Base-by-base conservation (phyloP, 768 basidiomycete genomes). In the Fomitopsis serialis region DNA sequence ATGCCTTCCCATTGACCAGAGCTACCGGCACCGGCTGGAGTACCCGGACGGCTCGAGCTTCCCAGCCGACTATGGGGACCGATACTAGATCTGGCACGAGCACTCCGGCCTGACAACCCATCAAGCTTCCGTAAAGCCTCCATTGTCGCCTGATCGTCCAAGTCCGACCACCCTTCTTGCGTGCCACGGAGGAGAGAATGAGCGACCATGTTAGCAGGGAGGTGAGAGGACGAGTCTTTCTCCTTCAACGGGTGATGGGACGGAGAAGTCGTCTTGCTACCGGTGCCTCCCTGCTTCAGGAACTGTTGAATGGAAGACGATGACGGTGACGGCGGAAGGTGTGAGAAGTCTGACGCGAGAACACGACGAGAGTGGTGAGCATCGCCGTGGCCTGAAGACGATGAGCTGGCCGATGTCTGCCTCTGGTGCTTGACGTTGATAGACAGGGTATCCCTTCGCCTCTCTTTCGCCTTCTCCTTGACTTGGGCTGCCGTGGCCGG, bases 51-150 rank as follows among this genome's bases (percentile, higher is more conserved):
- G 57, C 85, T 83, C 46, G 87, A 76, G 66, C 85, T 91, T 46
- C 78, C 63, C 37, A 65, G 55, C 40, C 66, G 54, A 50, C 67
- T 66, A 51, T 67, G 59, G 1, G 64, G 66, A 17, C 70, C 78
- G 53, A 91, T 74, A 60, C 91, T 92, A 3, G 88, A 85, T 23
- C 91, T 81, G 11, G 88, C 81, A 45, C 88, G 81, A 10, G 87
- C 81, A 35, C 78, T 84, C 65, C 87, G 89, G 1, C 86, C 86
- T 11, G 81, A 80, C 11, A 97, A 67, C 0, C 96, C 96, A 62
- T 99, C 96, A 23, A 99, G 71, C 70, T 96, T 97, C 51, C 94
- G 82, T 34, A 99, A 75, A 9, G 92, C 92, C 62, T 96, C 94
- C 7, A 83, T 89, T 7, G 96, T 94, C 15, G 87, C 86, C 61